Evolutionary conservation across 768 basidiomycete species (phyloP), one percentile per base, ranked within the genome.

Genomic region (Phlebiopsis flavidoalba): DNA sequence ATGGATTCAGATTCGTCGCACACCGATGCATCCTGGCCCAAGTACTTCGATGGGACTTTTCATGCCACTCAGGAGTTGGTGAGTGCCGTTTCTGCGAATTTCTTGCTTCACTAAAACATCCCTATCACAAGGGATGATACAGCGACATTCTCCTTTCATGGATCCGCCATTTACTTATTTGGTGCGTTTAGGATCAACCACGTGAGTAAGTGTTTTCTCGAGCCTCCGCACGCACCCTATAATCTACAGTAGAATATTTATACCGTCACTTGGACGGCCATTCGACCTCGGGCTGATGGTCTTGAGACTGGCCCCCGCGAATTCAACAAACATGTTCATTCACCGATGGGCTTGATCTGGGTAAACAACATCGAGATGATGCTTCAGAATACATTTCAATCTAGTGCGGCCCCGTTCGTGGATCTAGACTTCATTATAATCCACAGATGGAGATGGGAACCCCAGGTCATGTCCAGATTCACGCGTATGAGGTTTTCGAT

Each of bases 371-470:
- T 21, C 52, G n/a, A 53, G 17, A 8, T 60, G 24, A 40, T 43
- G 6, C 36, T 60, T 14, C 36, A 48, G 46, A 54, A 54, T 35
- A 12, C 40, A 43, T 17, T 17, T 17, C 12, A 46, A 40, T 54
- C 26, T 31, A 31, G 26, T 35, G 33, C 12, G 12, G 46, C 52
- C 52, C 15, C 54, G 26, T 31, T 21, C 19, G 59, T 60, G 1
- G 59, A 60, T 24, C n/a, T 60, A 8, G 59, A 60, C 33, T 60
- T 54, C 22, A 47, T 54, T 22, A 26, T 60, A 22, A 35, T 60
- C n/a, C 19, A 60, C 53, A 19, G 5, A 48, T 1, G 56, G 58
- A 2, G 58, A 59, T 31, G 58, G 50, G 1, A 45, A 59, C 22
- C 3, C 35, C 14, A 50, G 7, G 58, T 59, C n/a, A 15, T 36